Conservation (phyloP, 1,139 yeast genomes). For the Nakaseomyces kungkrabaensis region DNA sequence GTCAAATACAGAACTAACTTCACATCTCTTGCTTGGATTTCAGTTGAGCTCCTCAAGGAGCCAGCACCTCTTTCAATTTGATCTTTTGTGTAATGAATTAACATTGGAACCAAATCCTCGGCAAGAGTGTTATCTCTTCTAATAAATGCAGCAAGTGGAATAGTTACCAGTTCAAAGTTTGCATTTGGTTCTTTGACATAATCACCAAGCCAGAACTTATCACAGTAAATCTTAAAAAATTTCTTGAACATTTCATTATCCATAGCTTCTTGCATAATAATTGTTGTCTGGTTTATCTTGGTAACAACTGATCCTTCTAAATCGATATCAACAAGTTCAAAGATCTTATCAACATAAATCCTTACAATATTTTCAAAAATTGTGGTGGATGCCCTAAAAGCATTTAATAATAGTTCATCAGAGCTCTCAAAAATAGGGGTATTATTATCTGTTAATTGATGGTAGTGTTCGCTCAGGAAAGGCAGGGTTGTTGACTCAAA, state of each 20-base stretch:
- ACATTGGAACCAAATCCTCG: constrained; percentile 27
- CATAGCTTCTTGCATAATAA: constrained; percentile 59
- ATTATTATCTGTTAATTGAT: constrained; percentile 35
- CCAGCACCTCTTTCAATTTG: constrained; percentile 85
- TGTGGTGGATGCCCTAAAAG: constrained; percentile 66
- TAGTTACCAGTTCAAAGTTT: constrained; percentile 36
- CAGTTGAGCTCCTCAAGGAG: constrained; percentile 54
- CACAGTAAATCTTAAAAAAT: constrained; percentile 34
- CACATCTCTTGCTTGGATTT: constrained; percentile 67
- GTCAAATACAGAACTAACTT: constrained; percentile 67
- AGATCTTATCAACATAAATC: constrained; percentile 49
- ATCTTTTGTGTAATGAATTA: constrained; percentile 38
- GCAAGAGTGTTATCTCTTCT: constrained; percentile 40
- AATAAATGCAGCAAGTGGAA: constrained; percentile 58
- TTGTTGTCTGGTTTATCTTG: constrained; percentile 52
- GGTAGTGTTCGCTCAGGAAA: constrained; percentile 57
- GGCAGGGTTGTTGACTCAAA: constrained; percentile 39
- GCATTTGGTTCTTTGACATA: constrained; percentile 35
- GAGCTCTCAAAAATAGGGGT: constrained; percentile 30
- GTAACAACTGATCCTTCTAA: constrained; percentile 45
- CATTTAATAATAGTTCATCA: constrained; percentile 39
- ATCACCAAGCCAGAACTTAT: constrained; percentile 54
- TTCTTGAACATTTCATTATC: constrained; percentile 49
- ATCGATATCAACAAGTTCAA: constrained; percentile 57
- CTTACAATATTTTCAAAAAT: constrained; percentile 56